Evolutionary conservation across 371 early-diverging fungal genomes (phyloP), one percentile per base, ranked within the genome.

Genomic region (Encephalitozoon cuniculi): DNA sequence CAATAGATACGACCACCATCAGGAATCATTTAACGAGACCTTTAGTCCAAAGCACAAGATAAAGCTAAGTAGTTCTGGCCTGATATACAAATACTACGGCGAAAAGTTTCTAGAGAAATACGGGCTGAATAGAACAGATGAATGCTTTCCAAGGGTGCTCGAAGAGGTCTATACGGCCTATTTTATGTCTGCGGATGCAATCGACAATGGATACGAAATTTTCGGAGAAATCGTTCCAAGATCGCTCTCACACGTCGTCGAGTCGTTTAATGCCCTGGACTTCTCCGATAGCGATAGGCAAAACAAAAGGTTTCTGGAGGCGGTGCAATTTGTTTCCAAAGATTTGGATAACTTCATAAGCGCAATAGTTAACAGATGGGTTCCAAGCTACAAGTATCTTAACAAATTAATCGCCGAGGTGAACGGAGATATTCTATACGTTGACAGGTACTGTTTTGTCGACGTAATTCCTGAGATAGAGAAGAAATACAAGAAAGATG

Each of bases 1-100:
- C 26, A 85, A 88, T 68, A 87, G 91, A 43, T 97, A 89, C 81
- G 97, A 97, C 81, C 97, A 97, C 81, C 97, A 97, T 81, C 95
- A 95, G 88, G 89, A 93, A 70, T 92, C 90, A 25, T 97, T 95
- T 81, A 83, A 80, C 40, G 93, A 94, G 76, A 91, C 92, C 43
- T 94, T 93, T 82, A 88, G 88, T 55, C 85, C 82, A 28, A 83
- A 88, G 59, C 90, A 91, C 79, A 74, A 80, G 53, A 92, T 92
- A 79, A 92, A 91, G 85, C 86, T 94, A 69, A 91, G 91, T 88
- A 90, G 90, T 77, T 92, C 94, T 28, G 94, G 94, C 44, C 83
- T 94, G n/a, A 86, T 92, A 54, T 93, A 91, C 87, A 92, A 92
- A 46, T 85, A 84, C 78, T 55, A 82, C 82, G 41, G 82, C 80